Evolutionary conservation across 2,329 filamentous ascomycete species (phyloP).

Genomic region (Aureobasidium musti): DNA sequence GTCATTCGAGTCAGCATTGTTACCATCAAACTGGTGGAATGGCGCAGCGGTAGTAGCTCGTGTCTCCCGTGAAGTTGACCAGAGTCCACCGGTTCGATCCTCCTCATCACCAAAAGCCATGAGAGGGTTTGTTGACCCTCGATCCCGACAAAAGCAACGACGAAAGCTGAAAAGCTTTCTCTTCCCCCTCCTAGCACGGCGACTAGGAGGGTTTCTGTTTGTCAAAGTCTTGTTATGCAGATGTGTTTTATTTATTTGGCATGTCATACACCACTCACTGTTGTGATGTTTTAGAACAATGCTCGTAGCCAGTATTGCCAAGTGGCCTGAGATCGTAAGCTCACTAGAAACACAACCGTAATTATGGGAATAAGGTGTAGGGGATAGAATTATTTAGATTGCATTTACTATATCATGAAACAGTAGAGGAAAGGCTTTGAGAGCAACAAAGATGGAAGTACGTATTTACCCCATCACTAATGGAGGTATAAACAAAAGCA

Average conservation of each 20-base stretch:
- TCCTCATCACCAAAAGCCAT: neutral
- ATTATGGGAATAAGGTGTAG: too few species aligned
- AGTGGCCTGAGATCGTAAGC: too few species aligned
- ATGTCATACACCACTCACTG: too few species aligned
- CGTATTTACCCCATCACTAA: too few species aligned
- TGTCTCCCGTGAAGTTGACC: neutral
- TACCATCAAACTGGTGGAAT: neutral
- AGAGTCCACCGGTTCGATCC: neutral
- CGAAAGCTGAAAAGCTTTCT: neutral
- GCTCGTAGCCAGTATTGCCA: too few species aligned
- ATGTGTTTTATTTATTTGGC: neutral
- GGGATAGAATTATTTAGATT: too few species aligned
- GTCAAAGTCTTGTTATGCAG: neutral
- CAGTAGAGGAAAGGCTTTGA: too few species aligned
- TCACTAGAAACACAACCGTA: too few species aligned
- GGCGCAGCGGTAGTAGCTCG: neutral
- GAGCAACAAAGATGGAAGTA: too few species aligned
- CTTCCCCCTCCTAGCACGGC: constrained; percentile 1
- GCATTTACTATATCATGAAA: too few species aligned
- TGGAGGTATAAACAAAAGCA: too few species aligned
- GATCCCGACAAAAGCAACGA: neutral
- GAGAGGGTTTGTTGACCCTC: neutral
- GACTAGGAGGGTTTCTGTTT: neutral
- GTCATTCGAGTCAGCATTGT: neutral
- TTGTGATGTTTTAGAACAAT: too few species aligned